A percentile compares a stretch with the other conserved stretches of the same genome.
Evolutionary conservation across 2,329 filamentous ascomycete species (phyloP).

Genomic region (Aspergillus aculeatinus): DNA sequence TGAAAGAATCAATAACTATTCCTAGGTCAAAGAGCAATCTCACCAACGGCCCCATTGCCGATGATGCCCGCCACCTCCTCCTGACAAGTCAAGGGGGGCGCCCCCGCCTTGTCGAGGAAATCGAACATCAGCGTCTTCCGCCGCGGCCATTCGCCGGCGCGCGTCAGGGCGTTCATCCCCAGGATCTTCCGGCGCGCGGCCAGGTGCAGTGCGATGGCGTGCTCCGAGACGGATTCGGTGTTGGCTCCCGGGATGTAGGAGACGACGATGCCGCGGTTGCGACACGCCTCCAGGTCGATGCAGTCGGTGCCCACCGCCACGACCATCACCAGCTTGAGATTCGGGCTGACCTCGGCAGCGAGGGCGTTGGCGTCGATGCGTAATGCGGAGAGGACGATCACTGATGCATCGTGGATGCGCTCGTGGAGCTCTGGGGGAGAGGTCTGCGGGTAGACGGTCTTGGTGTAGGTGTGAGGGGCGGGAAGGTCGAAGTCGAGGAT

Average conservation of each 20-base stretch:
- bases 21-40: neutral
- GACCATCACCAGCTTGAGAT: constrained; percentile 46
- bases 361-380: constrained; percentile 36
- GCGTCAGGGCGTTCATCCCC: constrained; percentile 36
- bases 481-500: constrained; percentile 44
- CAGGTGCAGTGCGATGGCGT: constrained; percentile 53
- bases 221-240: constrained; percentile 50
- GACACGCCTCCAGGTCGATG: constrained; percentile 47
- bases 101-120: constrained; percentile 25
- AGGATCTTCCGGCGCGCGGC: constrained; percentile 46
- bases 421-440: constrained; percentile 37
- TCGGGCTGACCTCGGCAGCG: constrained; percentile 44
- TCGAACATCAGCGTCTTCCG: constrained; percentile 38
- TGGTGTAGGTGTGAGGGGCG: constrained; percentile 39
- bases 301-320: constrained; percentile 51
- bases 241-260: constrained; percentile 51
- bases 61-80: constrained; percentile 53
- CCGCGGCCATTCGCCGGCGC: constrained; percentile 42
- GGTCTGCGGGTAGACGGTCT: constrained; percentile 36
- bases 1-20: too few species aligned
- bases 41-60: constrained; percentile 51
- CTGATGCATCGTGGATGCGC: constrained; percentile 48
- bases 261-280: constrained; percentile 46
- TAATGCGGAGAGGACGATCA: constrained; percentile 44
- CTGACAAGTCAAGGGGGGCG: constrained; percentile 46